These are phyloP conservation scores for Dendrocalamus sinicus DNA, from an alignment of 176 grass and related monocot species.

Conservation along the genomic window DNA sequence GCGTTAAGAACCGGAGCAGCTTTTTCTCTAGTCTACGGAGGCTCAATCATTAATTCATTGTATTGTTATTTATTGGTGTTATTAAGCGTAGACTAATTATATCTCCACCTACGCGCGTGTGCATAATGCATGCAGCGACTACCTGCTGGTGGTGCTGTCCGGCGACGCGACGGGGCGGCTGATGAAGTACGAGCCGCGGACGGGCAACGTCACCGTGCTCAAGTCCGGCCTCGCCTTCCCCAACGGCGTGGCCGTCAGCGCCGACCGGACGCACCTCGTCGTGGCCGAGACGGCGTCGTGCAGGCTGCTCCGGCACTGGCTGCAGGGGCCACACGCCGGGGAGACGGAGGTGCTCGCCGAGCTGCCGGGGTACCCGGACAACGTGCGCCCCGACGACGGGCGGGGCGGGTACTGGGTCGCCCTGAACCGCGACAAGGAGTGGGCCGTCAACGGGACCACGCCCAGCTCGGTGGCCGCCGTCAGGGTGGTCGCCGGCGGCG, in stretches of 20 bases:
- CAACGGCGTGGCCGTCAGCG: constrained; percentile 73
- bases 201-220: constrained; percentile 56
- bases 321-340: constrained; percentile 51
- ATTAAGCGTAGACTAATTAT: not conserved
- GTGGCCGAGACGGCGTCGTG: constrained; percentile 61
- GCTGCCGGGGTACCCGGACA: constrained; percentile 88
- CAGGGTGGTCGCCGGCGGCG: constrained; percentile 48
- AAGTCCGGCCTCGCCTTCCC: constrained; percentile 60
- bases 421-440: constrained; percentile 61
- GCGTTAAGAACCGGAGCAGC: not conserved
- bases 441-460: not conserved
- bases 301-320: constrained; percentile 71
- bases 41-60: not conserved
- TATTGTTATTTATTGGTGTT: not conserved
- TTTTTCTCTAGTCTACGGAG: not conserved
- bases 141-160: constrained; percentile 47
- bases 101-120: not conserved
- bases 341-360: constrained; percentile 56
- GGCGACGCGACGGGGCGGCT: constrained; percentile 71
- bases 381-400: constrained; percentile 53
- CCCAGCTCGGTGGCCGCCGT: constrained; percentile 52
- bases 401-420: constrained; percentile 77
- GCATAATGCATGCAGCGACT: constrained; percentile 55
- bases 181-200: constrained; percentile 60
- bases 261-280: constrained; percentile 64